Evolutionary conservation across 306 rosid species (phyloP).

Genomic region (Malus sieversii): DNA sequence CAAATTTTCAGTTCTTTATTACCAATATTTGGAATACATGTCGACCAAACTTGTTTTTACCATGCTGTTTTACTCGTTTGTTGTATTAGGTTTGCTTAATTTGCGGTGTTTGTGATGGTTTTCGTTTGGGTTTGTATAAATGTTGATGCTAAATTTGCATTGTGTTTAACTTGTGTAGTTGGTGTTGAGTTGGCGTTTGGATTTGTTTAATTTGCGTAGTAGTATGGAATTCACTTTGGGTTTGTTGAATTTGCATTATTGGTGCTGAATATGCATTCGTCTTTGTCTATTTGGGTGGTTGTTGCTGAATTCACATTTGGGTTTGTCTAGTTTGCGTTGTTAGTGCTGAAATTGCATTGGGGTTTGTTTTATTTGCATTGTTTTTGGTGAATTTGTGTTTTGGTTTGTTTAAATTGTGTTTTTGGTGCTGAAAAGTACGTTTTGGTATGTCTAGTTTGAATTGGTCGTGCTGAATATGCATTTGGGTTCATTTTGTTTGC

Average conservation of each 20-base stretch:
- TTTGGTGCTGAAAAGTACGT: not conserved
- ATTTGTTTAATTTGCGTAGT: not conserved
- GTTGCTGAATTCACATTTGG: not conserved
- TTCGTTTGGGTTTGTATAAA: not conserved
- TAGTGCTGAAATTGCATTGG: not conserved
- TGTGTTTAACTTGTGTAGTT: not conserved
- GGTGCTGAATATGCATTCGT: not conserved
- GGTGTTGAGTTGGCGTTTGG: not conserved
- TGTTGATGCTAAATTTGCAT: too few species aligned
- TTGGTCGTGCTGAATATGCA: too few species aligned
- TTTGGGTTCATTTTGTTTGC: too few species aligned
- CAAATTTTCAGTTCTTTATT: not conserved
- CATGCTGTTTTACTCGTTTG: not conserved
- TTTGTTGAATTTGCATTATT: too few species aligned
- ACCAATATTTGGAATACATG: not conserved
- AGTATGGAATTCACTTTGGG: not conserved
- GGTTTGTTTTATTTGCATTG: not conserved
- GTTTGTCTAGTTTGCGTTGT: constrained; percentile 31
- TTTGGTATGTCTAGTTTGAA: too few species aligned
- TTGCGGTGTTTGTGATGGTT: not conserved
- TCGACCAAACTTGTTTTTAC: not conserved
- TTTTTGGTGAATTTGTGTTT: not conserved
- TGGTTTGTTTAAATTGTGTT: not conserved
- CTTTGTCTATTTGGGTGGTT: not conserved
- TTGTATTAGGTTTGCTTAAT: not conserved